These are phyloP conservation scores for Nigrospora oryzae DNA, from an alignment of 2,329 filamentous ascomycete genomes.

Conservation along the genomic window DNA sequence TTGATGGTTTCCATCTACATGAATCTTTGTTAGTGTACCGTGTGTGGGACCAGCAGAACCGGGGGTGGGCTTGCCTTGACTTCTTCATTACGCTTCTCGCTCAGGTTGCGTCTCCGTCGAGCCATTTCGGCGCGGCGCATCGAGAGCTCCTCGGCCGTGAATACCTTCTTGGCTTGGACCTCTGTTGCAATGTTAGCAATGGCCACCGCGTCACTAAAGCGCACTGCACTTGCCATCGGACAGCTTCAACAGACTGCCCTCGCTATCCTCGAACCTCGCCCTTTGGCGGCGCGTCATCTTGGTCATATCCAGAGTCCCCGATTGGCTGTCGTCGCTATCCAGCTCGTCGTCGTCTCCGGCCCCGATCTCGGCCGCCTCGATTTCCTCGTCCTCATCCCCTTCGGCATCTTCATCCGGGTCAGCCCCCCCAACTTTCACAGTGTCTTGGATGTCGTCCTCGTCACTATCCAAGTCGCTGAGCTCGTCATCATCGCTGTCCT, in stretches of 20 bases:
- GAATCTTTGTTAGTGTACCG: neutral
- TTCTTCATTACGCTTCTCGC: constrained; percentile 56
- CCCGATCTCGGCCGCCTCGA: constrained; percentile 25
- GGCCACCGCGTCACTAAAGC: neutral
- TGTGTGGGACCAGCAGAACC: neutral
- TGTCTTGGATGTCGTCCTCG: constrained; percentile 35
- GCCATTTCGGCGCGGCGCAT: constrained; percentile 58
- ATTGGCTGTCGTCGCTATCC: constrained; percentile 38
- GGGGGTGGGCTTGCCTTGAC: constrained; percentile 41
- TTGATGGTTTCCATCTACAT: constrained; percentile 81
- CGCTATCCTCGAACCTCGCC: constrained; percentile 47
- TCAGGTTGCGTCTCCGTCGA: constrained; percentile 51
- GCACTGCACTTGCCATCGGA: constrained; percentile 43
- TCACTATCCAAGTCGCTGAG: constrained; percentile 49
- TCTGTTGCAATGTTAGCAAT: constrained; percentile 28
- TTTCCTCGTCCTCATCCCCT: constrained; percentile 34
- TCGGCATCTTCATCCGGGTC: constrained; percentile 30
- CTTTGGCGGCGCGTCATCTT: constrained; percentile 55
- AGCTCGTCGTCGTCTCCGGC: constrained; percentile 19
- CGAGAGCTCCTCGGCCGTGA: constrained; percentile 53
- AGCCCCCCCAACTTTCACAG: constrained; percentile 28
- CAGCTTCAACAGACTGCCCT: constrained; percentile 48
- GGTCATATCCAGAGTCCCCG: constrained; percentile 43
- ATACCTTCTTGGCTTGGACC: constrained; percentile 55
- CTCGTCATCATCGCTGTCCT: constrained; percentile 44